Base-by-base conservation (phyloP, 192 early-diverging fungal species). In the Gamsiella multidivaricata region DNA sequence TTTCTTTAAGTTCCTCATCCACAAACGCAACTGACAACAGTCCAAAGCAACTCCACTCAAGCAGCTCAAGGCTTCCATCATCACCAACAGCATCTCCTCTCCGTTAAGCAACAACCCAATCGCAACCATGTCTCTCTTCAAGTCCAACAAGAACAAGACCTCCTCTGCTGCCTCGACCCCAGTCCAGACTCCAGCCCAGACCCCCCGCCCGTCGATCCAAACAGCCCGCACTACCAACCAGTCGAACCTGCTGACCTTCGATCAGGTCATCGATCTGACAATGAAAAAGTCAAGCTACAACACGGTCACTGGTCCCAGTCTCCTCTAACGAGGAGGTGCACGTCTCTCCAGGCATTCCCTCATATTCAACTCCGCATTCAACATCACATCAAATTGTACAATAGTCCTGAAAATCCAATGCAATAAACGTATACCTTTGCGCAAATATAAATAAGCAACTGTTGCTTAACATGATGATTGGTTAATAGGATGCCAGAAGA, bases 141-240 rank as follows among this genome's bases (percentile, higher is more conserved):
- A 62, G 46, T 51, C 23, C 49, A 52, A 53, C 5, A 64, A 37
- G 61, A 53, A 39, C 49, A 51, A 46, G 59, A 22, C 47, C 49
- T 12, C 50, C 31, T 64, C 61, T 23, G 50, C 50, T 18, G 54
- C 54, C 36, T 36, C 47, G 0, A 37, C 43, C 4, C 60, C 46
- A 34, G 29, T 15, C 11, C 33, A n/a, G n/a, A n/a, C n/a, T n/a
- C n/a, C n/a, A n/a, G n/a, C n/a, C n/a, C n/a, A 63, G 49, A 51
- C 61, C 12, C 49, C 61, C 37, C 51, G 51, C 11, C n/a, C 51
- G 18, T 53, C 51, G 51, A 29, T 53, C 3, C 51, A 53, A 53
- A 26, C 6, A 53, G 3, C 22, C 0, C 51, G 51, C 8, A 20
- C 28, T 23, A 15, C 51, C 15, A n/a, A n/a, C 15, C 25, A 28